Evolutionary conservation across 139 green algal species (phyloP), one percentile per base, ranked within the genome.

Genomic region (Chlorella sp.): DNA sequence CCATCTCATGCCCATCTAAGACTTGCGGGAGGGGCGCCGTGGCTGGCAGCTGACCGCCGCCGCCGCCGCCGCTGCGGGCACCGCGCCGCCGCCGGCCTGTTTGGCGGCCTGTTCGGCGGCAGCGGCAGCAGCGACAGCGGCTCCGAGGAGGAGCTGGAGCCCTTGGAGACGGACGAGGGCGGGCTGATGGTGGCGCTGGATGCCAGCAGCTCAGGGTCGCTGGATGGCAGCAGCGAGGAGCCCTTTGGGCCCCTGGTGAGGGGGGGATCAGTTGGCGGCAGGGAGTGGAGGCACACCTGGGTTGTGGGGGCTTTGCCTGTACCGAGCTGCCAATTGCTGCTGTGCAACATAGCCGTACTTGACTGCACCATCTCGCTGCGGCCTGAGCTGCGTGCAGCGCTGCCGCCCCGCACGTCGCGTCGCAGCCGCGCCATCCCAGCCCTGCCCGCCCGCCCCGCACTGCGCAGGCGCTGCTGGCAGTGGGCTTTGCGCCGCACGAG

Each of bases 121-220:
- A 30, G 46, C 54, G 54, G 76, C 75, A 46, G 78, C 79, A 70
- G 56, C 54, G 36, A 56, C 76, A 76, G 79, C 43, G 22, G 30
- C 22, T 0, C 8, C 1, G 54, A 67, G 30, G 54, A 51, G n/a
- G 58, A 74, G 72, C 43, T 58, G 30, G 43, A n/a, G 14, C 17
- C 36, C 2, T 22, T 56, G n/a, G 79, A 62, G 43, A 34, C 51
- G 4, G 43, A 76, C 16, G 79, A 84, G 41, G 78, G 62, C 32
- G 65, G 79, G 9, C 75, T 67, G 79, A 84, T 84, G 79, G 11
- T 84, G 79, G 36, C 48, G 20, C 79, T 84, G 16, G 79, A 84
- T 30, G n/a, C 79, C 26, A 26, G 34, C 11, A 76, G 64, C 64
- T 44, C 62, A 2, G 64, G 62, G 43, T 76, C 64, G 4, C n/a